These are phyloP conservation scores for Carallia brachiata DNA, from an alignment of 345 rosid species.

Conservation along the genomic window DNA sequence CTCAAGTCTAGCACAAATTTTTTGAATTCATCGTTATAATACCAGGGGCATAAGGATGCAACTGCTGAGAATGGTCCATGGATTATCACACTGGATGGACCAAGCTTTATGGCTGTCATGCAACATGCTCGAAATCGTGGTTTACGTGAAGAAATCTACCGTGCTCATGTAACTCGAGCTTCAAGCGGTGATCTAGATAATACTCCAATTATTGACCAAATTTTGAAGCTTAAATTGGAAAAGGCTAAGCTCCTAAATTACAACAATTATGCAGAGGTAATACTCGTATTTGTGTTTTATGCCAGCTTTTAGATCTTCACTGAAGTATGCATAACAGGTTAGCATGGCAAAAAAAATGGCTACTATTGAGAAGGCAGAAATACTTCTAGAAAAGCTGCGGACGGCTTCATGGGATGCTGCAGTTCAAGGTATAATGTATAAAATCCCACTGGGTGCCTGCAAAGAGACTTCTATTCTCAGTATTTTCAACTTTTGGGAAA, in stretches of 20 bases:
- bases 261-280: slow-evolving; percentile 89
- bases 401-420: slow-evolving; percentile 87
- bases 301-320: slow-evolving; percentile 17
- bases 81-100: slow-evolving; percentile 78
- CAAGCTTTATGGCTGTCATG: slow-evolving; percentile 78
- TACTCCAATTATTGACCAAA: slow-evolving; percentile 62
- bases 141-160: slow-evolving; percentile 82
- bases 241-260: slow-evolving; percentile 77
- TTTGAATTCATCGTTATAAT: neutral
- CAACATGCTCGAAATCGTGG: slow-evolving; percentile 79
- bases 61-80: slow-evolving; percentile 86
- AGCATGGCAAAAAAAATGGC: slow-evolving; percentile 98
- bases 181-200: slow-evolving; percentile 81
- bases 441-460: slow-evolving; percentile 4
- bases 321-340: slow-evolving; percentile 44
- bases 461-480: neutral
- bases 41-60: slow-evolving; percentile 76
- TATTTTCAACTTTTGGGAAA: neutral
- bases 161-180: slow-evolving; percentile 67
- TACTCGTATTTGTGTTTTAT: slow-evolving; percentile 14
- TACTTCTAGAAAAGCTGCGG: slow-evolving; percentile 81
- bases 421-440: slow-evolving; percentile 58
- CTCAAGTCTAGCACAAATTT: neutral
- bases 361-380: slow-evolving; percentile 74
- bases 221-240: slow-evolving; percentile 71